Base-by-base conservation (phyloP, 306 rosid genomes). In the Canavalia ensiformis region DNA sequence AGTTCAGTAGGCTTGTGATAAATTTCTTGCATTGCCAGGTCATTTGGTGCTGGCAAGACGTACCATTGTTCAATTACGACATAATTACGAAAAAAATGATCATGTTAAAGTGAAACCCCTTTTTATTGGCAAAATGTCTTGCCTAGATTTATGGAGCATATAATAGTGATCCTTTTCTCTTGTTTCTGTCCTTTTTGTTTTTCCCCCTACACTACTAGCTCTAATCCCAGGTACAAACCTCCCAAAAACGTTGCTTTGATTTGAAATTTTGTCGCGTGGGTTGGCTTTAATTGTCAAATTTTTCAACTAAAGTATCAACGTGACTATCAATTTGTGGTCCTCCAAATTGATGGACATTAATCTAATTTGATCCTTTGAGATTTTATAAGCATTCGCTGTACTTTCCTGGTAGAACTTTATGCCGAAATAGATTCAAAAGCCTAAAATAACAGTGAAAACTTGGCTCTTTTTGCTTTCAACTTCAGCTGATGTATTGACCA, bases 321-420 rank as follows among this genome's bases (percentile, higher is more conserved):
- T 18, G 25, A 18, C 25, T 18, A 18, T 18, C 25, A 18, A 81
- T 78, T 86, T 84, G 83, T 84, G 90, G 91, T 84, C 94, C 89
- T 77, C 83, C 80, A 52, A 37, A 67, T 75, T 80, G 70, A 72
- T 86, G 77, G 85, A 83, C 85, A 78, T 82, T 71, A 82, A 86
- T 90, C 88, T 82, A 71, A 51, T 74, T 71, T 82, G 91, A 82
- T 74, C 49, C 80, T 28, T 12, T 4, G 46, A 79, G 68, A 68
- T 83, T 78, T 84, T 18, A 18, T 18, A 18, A 30, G 74, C 84
- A 18, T 67, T 85, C 70, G 71, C 52, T 51, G 90, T 85, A 86
- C 91, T 88, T 86, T 82, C 86, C 74, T 82, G 13, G 78, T 1
- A 18, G 57, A 63, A 69, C 86, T 81, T 72, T 79, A 72, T 68